These are phyloP conservation scores for Exophiala lecanii-corni DNA, from an alignment of 2,329 filamentous ascomycete genomes.

Conservation along the genomic window DNA sequence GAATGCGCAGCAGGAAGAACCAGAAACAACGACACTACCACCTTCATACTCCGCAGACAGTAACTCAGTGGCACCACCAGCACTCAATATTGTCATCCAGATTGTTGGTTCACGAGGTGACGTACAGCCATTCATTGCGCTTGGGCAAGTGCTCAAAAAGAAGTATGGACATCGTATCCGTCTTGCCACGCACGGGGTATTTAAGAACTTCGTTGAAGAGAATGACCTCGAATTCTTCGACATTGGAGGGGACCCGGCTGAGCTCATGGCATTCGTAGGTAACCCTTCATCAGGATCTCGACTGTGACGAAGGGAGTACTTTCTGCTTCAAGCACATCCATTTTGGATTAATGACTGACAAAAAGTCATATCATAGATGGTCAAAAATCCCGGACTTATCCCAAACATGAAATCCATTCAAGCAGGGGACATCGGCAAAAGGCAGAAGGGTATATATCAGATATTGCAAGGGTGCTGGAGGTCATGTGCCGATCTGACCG, in stretches of 20 bases:
- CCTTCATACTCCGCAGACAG: conserved; percentile 63
- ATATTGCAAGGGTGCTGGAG: conserved; percentile 38
- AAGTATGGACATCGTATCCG: conserved; percentile 51
- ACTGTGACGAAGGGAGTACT: too few relatives aligned
- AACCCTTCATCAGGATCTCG: too few relatives aligned
- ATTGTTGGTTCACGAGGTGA: conserved; percentile 70
- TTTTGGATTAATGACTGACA: too few relatives aligned
- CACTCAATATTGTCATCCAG: conserved; percentile 66
- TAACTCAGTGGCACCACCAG: conserved; percentile 51
- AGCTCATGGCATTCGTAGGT: conserved; percentile 41
- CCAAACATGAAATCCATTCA: conserved; percentile 34
- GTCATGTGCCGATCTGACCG: conserved; percentile 34
- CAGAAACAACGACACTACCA: conserved; percentile 36
- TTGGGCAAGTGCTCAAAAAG: conserved; percentile 47
- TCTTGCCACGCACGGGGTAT: conserved; percentile 52
- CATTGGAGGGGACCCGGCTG: conserved; percentile 53
- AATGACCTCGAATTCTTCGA: conserved; percentile 53
- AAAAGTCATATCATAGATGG: conserved; percentile 40
- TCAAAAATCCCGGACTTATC: conserved; percentile 43
- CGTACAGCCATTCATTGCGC: conserved; percentile 54
- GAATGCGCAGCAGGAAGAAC: conserved; percentile 38
- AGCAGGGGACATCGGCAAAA: conserved; percentile 31
- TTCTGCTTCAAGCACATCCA: too few relatives aligned
- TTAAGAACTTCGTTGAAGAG: conserved; percentile 49
- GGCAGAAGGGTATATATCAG: conserved; percentile 32